Percentiles rank a stretch among this genome's conserved stretches.
Conservation (phyloP, 1,284 basidiomycete species). For the Naganishia sp. region DNA sequence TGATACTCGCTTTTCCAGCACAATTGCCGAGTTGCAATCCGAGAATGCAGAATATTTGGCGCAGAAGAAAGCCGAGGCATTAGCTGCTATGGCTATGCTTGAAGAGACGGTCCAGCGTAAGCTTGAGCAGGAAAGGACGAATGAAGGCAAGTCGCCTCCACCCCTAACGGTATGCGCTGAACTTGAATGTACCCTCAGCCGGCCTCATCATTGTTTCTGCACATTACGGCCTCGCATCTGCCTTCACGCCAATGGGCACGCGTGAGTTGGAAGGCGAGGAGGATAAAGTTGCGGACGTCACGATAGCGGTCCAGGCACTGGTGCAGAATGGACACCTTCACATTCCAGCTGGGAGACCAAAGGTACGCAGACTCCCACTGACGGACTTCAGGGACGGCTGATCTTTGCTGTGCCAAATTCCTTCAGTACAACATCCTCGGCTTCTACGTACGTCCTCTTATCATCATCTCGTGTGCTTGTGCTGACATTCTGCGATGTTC, state of each 20-base stretch:
- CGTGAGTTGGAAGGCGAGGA: conserved; percentile 59
- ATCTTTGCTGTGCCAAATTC: not conserved
- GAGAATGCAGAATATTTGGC: conserved; percentile 63
- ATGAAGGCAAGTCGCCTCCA: conserved; percentile 45
- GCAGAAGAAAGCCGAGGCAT: conserved; percentile 62
- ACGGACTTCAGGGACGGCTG: not conserved
- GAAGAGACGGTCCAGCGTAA: conserved; percentile 53
- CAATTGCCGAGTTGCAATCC: conserved; percentile 58
- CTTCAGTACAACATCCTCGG: conserved; percentile 48
- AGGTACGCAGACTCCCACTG: conserved; percentile 43
- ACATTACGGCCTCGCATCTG: conserved; percentile 60
- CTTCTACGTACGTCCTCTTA: conserved; percentile 44
- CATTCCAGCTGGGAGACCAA: conserved; percentile 69
- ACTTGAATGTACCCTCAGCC: conserved; percentile 41
- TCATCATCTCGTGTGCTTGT: not conserved
- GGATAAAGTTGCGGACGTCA: conserved; percentile 66
- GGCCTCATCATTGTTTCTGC: conserved; percentile 74
- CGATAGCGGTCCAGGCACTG: conserved; percentile 76
- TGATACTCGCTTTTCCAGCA: conserved; percentile 7
- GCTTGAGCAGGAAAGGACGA: conserved; percentile 51
- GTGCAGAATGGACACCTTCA: conserved; percentile 75
- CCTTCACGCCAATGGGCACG: conserved; percentile 57
- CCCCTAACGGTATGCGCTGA: not conserved
- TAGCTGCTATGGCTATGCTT: conserved; percentile 59
- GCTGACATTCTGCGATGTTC: not conserved